phyloP scores from a whole-genome alignment of 805 yeast genomes.

The Zygoascus ofunaensis region DNA sequence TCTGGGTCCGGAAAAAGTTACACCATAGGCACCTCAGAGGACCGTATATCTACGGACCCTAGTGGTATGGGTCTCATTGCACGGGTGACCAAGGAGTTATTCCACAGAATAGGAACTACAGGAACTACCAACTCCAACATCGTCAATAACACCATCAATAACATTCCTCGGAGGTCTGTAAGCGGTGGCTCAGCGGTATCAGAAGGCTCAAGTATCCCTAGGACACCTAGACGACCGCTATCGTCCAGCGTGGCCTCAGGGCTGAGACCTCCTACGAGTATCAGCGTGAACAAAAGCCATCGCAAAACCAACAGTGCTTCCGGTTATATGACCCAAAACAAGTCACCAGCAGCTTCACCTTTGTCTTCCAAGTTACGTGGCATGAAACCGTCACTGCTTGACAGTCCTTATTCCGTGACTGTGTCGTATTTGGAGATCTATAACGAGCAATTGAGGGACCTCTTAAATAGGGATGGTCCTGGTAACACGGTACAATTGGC shows the following conservation, averaged over 20 bases:
- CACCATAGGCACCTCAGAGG: conserved; percentile 34
- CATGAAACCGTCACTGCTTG: neutral
- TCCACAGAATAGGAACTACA: conserved; percentile 7
- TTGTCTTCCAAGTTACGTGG: neutral
- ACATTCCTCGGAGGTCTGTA: too few species aligned
- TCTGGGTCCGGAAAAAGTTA: conserved; percentile 31
- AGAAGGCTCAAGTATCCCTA: too few species aligned
- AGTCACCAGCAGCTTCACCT: neutral
- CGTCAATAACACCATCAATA: too few species aligned
- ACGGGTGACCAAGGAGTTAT: conserved; percentile 17
- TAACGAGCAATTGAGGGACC: conserved; percentile 58
- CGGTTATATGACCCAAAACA: neutral
- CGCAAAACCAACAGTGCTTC: neutral
- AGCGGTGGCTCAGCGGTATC: too few species aligned
- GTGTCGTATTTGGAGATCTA: conserved; percentile 60
- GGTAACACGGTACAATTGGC: neutral
- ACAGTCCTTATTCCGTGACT: conserved; percentile 8
- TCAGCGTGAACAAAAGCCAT: neutral
- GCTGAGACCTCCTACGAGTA: neutral
- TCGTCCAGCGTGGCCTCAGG: too few species aligned
- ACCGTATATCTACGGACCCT: conserved; percentile 27
- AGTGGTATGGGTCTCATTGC: conserved; percentile 53
- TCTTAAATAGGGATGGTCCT: conserved; percentile 29
- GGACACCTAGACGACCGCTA: too few species aligned
- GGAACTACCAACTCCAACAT: neutral